These are phyloP conservation scores for Santalum album DNA, from an alignment of 164 flowering plant species.

Conservation along the genomic window DNA sequence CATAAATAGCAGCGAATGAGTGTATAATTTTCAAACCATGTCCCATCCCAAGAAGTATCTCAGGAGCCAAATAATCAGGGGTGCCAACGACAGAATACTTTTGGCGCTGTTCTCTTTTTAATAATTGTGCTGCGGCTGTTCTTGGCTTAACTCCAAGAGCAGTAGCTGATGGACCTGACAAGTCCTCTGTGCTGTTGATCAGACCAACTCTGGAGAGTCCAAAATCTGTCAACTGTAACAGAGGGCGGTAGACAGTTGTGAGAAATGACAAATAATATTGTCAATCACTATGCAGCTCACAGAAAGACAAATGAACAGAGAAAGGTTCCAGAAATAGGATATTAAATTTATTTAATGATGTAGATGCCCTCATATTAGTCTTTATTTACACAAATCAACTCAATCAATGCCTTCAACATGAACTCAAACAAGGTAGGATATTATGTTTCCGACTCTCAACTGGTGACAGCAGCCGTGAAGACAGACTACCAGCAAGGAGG, in stretches of 20 bases:
- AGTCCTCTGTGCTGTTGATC: constrained; percentile 91
- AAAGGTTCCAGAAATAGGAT: too few relatives aligned
- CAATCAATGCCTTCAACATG: too few relatives aligned
- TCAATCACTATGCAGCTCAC: neutral
- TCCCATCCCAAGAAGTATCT: constrained; percentile 98
- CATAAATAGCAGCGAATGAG: constrained; percentile 2
- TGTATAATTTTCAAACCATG: constrained; percentile 51
- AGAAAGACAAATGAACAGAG: too few relatives aligned
- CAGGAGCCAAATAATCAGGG: constrained; percentile 99
- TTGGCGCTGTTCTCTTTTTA: constrained; percentile 55
- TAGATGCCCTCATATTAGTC: too few relatives aligned
- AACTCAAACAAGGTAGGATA: too few relatives aligned
- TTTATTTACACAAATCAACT: too few relatives aligned
- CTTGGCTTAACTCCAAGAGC: constrained; percentile 42
- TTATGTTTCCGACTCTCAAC: too few relatives aligned
- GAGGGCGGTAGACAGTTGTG: constrained; percentile 37
- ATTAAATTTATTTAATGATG: too few relatives aligned
- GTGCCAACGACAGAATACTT: constrained; percentile 92
- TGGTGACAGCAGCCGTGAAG: too few relatives aligned
- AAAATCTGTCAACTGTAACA: constrained; percentile 99
- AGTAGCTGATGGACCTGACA: constrained; percentile 58
- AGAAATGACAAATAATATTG: constrained; percentile 16
- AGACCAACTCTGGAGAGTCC: constrained; percentile 99
- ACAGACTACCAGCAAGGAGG: too few relatives aligned
- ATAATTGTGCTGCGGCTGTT: constrained; percentile 16